Percentiles rank a stretch among this genome's conserved stretches.
Evolutionary conservation across 768 basidiomycete species (phyloP).

Genomic region (Tulasnella sp.): DNA sequence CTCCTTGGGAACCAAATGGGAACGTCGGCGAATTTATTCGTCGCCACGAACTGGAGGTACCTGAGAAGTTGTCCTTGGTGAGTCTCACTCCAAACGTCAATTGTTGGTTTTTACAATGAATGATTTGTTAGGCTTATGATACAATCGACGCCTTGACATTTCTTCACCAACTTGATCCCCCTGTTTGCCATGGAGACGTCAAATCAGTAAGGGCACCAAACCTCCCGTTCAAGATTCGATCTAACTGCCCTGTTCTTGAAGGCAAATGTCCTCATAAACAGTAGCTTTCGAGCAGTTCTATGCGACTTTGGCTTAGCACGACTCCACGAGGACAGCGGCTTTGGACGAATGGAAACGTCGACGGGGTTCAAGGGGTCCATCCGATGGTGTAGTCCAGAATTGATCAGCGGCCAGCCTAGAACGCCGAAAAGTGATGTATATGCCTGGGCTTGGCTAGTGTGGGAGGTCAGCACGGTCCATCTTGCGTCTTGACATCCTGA

Average conservation of each 20-base stretch:
- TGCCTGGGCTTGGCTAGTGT: not conserved
- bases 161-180: not conserved
- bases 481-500: not conserved
- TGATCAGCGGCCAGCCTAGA: constrained; percentile 10
- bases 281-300: not conserved
- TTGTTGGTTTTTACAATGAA: not conserved
- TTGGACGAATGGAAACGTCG: not conserved
- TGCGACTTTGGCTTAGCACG: constrained; percentile 3
- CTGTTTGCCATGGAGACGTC: not conserved
- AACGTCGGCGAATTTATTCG: not conserved
- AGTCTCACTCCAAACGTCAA: not conserved
- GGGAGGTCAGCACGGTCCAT: not conserved
- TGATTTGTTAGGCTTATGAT: not conserved
- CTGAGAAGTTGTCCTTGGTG: not conserved
- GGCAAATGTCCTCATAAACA: constrained; percentile 7
- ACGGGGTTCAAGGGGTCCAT: constrained; percentile 16
- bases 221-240: not conserved
- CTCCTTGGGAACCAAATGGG: not conserved
- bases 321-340: not conserved
- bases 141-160: not conserved
- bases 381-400: constrained; percentile 12
- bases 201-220: not conserved
- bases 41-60: not conserved
- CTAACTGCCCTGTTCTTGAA: not conserved
- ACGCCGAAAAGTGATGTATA: not conserved